Base-by-base conservation (phyloP, 768 basidiomycete species). In the Tulasnella sp. region DNA sequence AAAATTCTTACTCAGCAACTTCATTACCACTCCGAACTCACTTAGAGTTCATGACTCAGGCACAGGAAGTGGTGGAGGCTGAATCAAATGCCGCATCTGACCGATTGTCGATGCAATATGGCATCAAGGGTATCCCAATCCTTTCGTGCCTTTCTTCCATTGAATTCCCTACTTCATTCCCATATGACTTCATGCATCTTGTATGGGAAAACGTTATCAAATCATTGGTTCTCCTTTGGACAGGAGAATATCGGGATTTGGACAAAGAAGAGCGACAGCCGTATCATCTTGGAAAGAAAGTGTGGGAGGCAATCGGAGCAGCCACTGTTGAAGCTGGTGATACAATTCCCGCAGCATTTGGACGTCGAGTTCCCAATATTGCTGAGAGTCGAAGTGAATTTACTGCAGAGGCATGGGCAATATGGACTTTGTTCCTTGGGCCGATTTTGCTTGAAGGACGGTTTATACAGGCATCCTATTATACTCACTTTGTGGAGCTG, bases 131-230 rank as follows among this genome's bases (percentile, higher is more conserved):
- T 6, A 25, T 61, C 13, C 57, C 71, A 3, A 31, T 68, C 0
- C 64, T 72, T 19, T 50, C 53, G 7, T 10, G 24, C 12, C 61
- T 72, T 1, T 45, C 16, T 27, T 45, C 45, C 16, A 72, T 19
- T 58, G 59, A 4, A 68, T 71, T 54, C 67, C 73, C 1, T 0
- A 16, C 3, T 68, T 69, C 72, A 19, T 63, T 63, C 31, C 72
- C 71, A 0, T 67, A 68, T 53, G 72, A 76, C 44, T 72, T 73
- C 61, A 73, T 75, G 68, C 73, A 77, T 45, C 62, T 72, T 0
- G 60, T 74, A 20, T 69, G 60, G 57, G 70, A 72, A 53, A 75
- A 75, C 53, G 40, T 72, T 1, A 54, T 72, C 24, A 59, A 57
- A 19, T 70, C 68, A 42, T 61, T 77, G 1, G 57, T 74, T 28